Base-by-base conservation (phyloP, 2,329 filamentous ascomycete species). In the Pseudocercospora crystallina region DNA sequence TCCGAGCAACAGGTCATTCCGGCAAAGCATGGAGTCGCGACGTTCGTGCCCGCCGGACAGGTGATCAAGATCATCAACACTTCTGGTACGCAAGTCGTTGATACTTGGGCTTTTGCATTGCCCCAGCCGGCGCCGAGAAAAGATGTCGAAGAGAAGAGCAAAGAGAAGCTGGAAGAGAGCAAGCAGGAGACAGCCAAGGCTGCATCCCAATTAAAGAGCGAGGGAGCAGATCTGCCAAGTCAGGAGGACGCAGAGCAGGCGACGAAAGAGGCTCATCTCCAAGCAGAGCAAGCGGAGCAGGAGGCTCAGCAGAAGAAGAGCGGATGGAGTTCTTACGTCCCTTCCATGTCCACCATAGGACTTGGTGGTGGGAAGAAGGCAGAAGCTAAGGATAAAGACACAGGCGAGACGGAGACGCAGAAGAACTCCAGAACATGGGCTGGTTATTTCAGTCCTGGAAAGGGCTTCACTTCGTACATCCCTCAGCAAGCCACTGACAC, bases 11-110 rank as follows among this genome's bases (percentile, higher is more conserved):
- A 78, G 51, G 73, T 70, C 1, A 76, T 78, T 47, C 74, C 73
- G 9, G 76, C 76, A 14, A 69, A 74, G 44, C 74, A 77, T 66
- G 75, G 75, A 55, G 73, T 74, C 7, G 76, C 76, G 9, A 78
- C 76, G 1, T 77, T 76, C 50, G 75, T 78, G 49, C 75, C 76
- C 4, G 67, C 71, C 15, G 75, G 74, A 14, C 68, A 73, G 48
- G 71, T 69, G 2, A 76, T 78, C 64, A 77, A 77, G 61, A 73
- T 78, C 36, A 70, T 77, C 49, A 77, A 77, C 49, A 76, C 73
- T 1, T 76, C 75, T 51, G 76, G 75, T n/a, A 72, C 71, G 39
- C 76, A 78, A 62, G 72, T 76, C 8, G 68, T 77, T 17, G 75
- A 75, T 50, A 75, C 73, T 17, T 78, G 76, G 76, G 76, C 74